Conservation (phyloP, 2,329 filamentous ascomycete genomes). For the Scytalidium sp. region DNA sequence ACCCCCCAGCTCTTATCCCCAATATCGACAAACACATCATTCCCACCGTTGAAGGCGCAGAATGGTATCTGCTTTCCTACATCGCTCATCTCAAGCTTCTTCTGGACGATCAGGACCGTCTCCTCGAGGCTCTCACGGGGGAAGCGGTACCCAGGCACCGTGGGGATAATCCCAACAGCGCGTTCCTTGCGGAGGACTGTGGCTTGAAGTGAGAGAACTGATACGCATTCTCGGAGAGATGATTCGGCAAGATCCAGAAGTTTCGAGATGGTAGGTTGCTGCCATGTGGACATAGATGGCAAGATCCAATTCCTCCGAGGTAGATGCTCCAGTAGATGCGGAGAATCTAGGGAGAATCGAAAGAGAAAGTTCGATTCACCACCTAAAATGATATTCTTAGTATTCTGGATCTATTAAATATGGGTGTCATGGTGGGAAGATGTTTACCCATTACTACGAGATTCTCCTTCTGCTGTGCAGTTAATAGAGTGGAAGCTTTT, state of each 20-base stretch:
- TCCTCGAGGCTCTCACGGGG: conserved; percentile 90
- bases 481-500: conserved; percentile 54
- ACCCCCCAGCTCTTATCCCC: conserved; percentile 98
- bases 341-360: conserved; percentile 63
- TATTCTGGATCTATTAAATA: not conserved
- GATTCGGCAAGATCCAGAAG: conserved; percentile 89
- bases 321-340: conserved; percentile 67
- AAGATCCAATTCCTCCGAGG: conserved; percentile 68
- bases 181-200: conserved; percentile 83
- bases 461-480: conserved; percentile 67
- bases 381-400: conserved; percentile 32
- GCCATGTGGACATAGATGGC: conserved; percentile 75
- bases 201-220: conserved; percentile 76
- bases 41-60: conserved; percentile 96
- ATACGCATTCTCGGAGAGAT: conserved; percentile 77
- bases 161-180: conserved; percentile 75
- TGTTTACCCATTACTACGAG: conserved; percentile 73
- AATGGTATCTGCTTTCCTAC: conserved; percentile 74
- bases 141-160: conserved; percentile 60
- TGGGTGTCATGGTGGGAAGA: not conserved
- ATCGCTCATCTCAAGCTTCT: conserved; percentile 78
- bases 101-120: conserved; percentile 91
- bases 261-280: conserved; percentile 69
- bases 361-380: conserved; percentile 97
- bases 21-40: conserved; percentile 97